Conservation (phyloP, 75 land plant genomes). For the Isoetes taiwanensis region DNA sequence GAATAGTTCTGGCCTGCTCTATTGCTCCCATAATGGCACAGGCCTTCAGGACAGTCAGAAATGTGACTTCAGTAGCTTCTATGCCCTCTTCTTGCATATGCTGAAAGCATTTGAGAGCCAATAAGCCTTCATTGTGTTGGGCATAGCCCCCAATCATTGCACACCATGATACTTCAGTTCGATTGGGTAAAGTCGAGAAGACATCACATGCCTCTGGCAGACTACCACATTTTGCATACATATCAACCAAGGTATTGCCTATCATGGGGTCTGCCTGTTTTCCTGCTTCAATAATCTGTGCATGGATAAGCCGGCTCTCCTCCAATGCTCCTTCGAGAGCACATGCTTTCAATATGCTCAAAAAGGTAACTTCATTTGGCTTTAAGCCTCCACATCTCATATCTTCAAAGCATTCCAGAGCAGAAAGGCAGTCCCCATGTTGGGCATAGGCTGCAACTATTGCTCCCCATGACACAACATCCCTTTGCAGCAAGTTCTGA, state of each 20-base stretch:
- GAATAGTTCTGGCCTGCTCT: too few species aligned
- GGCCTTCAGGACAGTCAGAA: too few species aligned
- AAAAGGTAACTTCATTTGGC: slow-evolving; percentile 29
- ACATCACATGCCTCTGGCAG: slow-evolving; percentile 17
- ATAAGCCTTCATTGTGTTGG: background rate
- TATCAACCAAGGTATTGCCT: too few species aligned
- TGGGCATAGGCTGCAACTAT: slow-evolving; percentile 1
- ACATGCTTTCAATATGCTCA: slow-evolving; percentile 38
- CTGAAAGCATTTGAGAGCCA: background rate
- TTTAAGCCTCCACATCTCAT: too few species aligned
- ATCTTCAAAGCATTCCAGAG: background rate
- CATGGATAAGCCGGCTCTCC: slow-evolving; percentile 23
- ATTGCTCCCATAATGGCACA: too few species aligned
- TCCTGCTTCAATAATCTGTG: slow-evolving; percentile 21
- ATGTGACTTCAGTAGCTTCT: too few species aligned
- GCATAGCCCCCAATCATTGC: slow-evolving; percentile 24
- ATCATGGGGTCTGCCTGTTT: slow-evolving; percentile 14
- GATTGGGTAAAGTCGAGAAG: slow-evolving; percentile 12
- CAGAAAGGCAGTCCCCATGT: background rate
- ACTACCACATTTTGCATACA: too few species aligned
- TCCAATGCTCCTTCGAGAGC: slow-evolving; percentile 13
- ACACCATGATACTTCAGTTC: slow-evolving; percentile 29
- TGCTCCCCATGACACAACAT: slow-evolving; percentile 9
- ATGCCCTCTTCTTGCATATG: background rate
- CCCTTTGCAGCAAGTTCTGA: background rate